These are phyloP conservation scores for Talaromyces sp. DNA, from an alignment of 2,329 filamentous ascomycete genomes.

Conservation along the genomic window DNA sequence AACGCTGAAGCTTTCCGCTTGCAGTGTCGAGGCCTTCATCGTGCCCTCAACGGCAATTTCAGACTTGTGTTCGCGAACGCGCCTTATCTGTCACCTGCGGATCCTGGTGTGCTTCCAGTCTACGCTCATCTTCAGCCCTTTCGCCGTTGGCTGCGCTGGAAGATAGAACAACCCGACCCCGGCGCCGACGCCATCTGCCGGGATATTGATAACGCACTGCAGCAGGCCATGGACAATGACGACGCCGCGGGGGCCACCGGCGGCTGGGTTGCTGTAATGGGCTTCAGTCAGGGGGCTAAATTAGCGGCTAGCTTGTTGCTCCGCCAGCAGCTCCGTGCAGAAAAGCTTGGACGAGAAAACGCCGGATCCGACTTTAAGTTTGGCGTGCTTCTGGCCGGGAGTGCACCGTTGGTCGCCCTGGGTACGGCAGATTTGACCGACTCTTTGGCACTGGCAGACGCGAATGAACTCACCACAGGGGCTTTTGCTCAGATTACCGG, in stretches of 20 bases:
- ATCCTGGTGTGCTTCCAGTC: constrained; percentile 60
- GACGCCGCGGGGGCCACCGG: constrained; percentile 51
- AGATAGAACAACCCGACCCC: constrained; percentile 40
- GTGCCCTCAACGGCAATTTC: constrained; percentile 55
- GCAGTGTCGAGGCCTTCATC: constrained; percentile 60
- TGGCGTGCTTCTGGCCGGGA: constrained; percentile 59
- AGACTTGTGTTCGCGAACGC: constrained; percentile 70
- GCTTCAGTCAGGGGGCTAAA: constrained; percentile 67
- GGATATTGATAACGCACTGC: constrained; percentile 32
- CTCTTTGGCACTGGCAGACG: constrained; percentile 10
- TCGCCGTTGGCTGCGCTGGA: constrained; percentile 61
- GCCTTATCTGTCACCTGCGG: constrained; percentile 61
- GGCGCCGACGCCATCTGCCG: constrained; percentile 36
- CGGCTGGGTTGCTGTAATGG: constrained; percentile 58
- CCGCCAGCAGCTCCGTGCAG: constrained; percentile 54
- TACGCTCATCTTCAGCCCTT: constrained; percentile 67
- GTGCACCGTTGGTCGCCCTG: constrained; percentile 55
- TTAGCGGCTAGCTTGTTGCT: constrained; percentile 58
- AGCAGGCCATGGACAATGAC: constrained; percentile 49
- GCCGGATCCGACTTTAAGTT: constrained; percentile 53
- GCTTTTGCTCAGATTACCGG: constrained; percentile 11
- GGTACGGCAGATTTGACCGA: constrained; percentile 11
- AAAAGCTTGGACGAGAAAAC: constrained; percentile 20
- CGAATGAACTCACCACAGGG: constrained; percentile 13
- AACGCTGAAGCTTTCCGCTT: constrained; percentile 66